Evolutionary conservation across 2,329 filamentous ascomycete genomes (phyloP), one percentile per base, ranked within the genome.

Genomic region (Sordariomycetes sp.): DNA sequence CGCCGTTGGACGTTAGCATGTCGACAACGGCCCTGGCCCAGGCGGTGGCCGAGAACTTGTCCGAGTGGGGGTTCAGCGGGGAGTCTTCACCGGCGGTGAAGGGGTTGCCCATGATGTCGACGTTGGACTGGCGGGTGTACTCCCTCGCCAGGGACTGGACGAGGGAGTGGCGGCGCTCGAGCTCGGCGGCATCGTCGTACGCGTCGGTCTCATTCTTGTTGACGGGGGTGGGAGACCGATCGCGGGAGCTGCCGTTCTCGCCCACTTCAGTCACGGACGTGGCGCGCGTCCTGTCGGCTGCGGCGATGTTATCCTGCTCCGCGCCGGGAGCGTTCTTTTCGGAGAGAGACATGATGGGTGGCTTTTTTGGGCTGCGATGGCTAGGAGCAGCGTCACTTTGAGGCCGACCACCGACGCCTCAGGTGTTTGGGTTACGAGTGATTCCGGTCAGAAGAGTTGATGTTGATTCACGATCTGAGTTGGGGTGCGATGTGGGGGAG

Each of bases 21-120:
- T 75, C 73, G 35, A 82, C 77, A 10, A 86, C 66, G 36, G 80
- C 73, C 70, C 79, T 82, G 59, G 80, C 79, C 84, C 84, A 87
- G 51, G 75, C 72, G 53, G 75, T 74, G 34, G 71, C 74, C 58
- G 72, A 77, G 66, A 84, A 84, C 58, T 78, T 74, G 25, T 69
- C 66, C 4, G 76, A 81, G 55, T 65, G 66, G 3, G 80, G 80
- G 64, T 83, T 79, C 34, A 82, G 65, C 1, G 73, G 70, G n/a
- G 78, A 80, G 60, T 79, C 69, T 42, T 74, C 68, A 12, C 64
- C 71, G 39, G 70, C 70, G 52, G 72, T 61, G 64, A 83, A 84
- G 13, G 79, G 76, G 65, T 82, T 82, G 24, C 70, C 68, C 8
- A 65, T 60, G 6, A 62, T 62, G 42, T 64, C 69, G 34, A 62